These are phyloP conservation scores for Aegilops longissima DNA, from an alignment of 176 grass and related monocot species.

Conservation along the genomic window DNA sequence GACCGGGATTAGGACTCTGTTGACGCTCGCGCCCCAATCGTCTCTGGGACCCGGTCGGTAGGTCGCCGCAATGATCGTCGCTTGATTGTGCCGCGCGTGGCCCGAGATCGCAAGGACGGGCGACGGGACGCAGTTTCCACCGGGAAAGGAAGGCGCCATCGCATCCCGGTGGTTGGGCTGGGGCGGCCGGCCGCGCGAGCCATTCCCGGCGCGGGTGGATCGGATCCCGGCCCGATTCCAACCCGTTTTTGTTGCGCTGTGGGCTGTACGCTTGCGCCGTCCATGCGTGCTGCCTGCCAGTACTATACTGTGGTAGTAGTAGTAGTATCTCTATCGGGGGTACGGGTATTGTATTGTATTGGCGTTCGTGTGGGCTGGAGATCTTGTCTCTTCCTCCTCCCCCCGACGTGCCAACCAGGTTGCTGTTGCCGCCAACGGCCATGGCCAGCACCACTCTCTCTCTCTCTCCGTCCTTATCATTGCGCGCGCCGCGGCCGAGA, in stretches of 20 bases:
- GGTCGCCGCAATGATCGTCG: conserved; percentile 46
- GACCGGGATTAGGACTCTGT: neutral
- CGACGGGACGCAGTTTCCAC: conserved; percentile 26
- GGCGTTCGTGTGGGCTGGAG: conserved; percentile 45
- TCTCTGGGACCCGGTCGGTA: neutral
- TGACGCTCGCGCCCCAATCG: conserved; percentile 17
- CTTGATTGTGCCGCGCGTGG: conserved; percentile 10
- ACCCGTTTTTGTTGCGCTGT: neutral
- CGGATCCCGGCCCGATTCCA: neutral
- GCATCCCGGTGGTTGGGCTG: conserved; percentile 22
- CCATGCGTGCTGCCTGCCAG: neutral
- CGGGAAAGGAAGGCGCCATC: too few relatives aligned
- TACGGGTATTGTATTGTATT: conserved; percentile 18
- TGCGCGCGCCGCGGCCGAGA: neutral
- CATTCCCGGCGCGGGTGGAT: neutral
- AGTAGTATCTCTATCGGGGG: neutral
- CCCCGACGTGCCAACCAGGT: conserved; percentile 53
- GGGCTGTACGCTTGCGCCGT: neutral
- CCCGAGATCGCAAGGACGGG: neutral
- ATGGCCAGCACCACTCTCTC: conserved; percentile 42
- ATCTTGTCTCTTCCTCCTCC: conserved; percentile 14
- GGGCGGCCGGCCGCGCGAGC: neutral
- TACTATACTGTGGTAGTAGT: too few relatives aligned
- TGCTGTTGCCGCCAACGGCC: conserved; percentile 15
- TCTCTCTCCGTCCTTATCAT: conserved; percentile 22